phyloP scores from a whole-genome alignment of 2,329 filamentous ascomycete species.

The Teratosphaeria epicoccoides region DNA sequence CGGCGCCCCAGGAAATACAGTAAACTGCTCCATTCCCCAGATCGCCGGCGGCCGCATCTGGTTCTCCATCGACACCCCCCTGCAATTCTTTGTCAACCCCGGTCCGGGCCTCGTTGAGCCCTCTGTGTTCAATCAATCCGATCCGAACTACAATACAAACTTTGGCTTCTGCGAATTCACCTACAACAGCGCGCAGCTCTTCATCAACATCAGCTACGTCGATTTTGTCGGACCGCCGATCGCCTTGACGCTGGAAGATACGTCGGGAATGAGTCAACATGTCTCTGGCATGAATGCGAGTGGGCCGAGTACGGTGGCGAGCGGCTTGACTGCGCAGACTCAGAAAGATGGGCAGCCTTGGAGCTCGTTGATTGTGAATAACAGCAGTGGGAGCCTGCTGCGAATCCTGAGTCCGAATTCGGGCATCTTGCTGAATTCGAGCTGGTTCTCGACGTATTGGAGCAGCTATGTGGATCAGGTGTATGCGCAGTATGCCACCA shows the following conservation, averaged over 20 bases:
- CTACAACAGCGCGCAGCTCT: conserved; percentile 36
- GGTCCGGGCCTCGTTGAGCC: conserved; percentile 28
- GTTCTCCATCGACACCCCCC: conserved; percentile 24
- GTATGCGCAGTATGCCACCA: conserved; percentile 36
- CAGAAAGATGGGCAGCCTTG: conserved; percentile 48
- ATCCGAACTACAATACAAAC: conserved; percentile 36
- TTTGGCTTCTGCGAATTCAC: conserved; percentile 37
- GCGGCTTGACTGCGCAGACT: conserved; percentile 46
- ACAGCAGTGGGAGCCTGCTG: conserved; percentile 26
- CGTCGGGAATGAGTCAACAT: conserved; percentile 28
- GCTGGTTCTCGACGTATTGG: conserved; percentile 43
- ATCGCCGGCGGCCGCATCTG: conserved; percentile 29
- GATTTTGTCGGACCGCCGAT: conserved; percentile 35
- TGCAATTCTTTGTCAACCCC: conserved; percentile 27
- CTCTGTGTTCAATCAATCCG: conserved; percentile 27
- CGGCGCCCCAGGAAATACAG: conserved; percentile 24
- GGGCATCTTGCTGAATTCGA: conserved; percentile 34
- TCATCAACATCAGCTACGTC: conserved; percentile 35
- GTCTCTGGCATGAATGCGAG: conserved; percentile 51
- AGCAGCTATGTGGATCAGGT: conserved; percentile 42
- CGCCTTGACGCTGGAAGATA: conserved; percentile 28
- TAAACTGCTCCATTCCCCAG: conserved; percentile 25
- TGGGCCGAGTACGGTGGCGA: conserved; percentile 47
- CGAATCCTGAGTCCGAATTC: conserved; percentile 37
- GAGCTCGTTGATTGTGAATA: conserved; percentile 47